Base-by-base conservation (phyloP, 768 basidiomycete species). In the Kwoniella dejecticola region DNA sequence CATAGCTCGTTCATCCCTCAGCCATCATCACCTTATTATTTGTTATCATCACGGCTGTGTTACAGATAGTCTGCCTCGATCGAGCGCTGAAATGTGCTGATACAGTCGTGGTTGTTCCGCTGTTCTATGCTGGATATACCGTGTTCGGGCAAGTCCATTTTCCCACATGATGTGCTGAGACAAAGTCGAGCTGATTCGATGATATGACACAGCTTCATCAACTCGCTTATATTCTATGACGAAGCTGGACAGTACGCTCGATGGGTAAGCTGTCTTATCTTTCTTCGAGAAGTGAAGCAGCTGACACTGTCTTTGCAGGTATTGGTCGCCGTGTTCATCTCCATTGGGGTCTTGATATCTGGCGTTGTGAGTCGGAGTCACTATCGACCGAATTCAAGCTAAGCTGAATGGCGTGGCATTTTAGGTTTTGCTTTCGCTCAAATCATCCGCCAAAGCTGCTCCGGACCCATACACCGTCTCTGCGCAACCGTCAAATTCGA, bases 61-160 rank as follows among this genome's bases (percentile, higher is more conserved):
- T 88, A 48, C 94, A 98, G 76, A 95, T 97, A 58, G 86, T 91
- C 42, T 94, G 91, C 76, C 82, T 97, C 41, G 94, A 97, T 74
- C 87, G 88, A 41, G 93, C 89, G 5, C 82, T 95, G n/a, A 86
- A 86, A 71, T 87, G 90, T 8, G 94, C 94, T 68, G 93, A 79
- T 59, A 77, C 77, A 4, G 78, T 79, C 13, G 68, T 96, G 0
- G 91, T 96, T 17, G 93, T 96, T 0, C 94, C 95, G 0, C 88
- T 94, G 13, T 96, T 97, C 76, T 97, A 95, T 74, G 91, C 91
- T 10, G 68, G 70, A 5, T 74, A 74, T 41, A 74, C 75, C 3
- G 71, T 74, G 10, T 61, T 72, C 15, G 72, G 75, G 67, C 70
- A 41, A 60, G 67, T 33, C 29, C 17, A 21, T 17, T 30, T 26